phyloP scores from a whole-genome alignment of 345 rosid genomes.

The Brassica cretica region DNA sequence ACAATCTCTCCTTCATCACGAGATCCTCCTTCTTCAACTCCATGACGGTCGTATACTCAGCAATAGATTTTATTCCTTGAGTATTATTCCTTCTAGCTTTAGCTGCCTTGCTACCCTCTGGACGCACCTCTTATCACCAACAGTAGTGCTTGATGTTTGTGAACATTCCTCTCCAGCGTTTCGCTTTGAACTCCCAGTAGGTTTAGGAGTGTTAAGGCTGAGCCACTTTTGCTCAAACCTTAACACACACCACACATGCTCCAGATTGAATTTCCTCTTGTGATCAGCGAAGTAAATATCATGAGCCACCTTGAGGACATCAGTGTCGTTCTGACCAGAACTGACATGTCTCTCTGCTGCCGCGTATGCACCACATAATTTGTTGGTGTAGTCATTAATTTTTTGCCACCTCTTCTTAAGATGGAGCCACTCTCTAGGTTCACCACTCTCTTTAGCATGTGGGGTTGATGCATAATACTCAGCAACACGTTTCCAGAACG shows the following conservation, averaged over 20 bases:
- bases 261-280: neutral
- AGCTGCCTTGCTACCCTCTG: neutral
- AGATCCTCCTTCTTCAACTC: no score
- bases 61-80: no score
- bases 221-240: neutral
- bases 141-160: neutral
- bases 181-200: neutral
- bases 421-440: neutral
- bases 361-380: neutral
- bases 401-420: neutral
- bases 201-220: neutral
- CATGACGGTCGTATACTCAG: no score
- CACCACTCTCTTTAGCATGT: neutral
- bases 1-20: no score
- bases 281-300: neutral
- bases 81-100: no score
- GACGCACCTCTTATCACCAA: neutral
- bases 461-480: neutral
- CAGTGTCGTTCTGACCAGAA: neutral
- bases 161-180: neutral
- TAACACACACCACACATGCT: no score
- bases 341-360: neutral
- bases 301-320: neutral
- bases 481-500: neutral
- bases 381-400: neutral